Conservation (phyloP, 768 basidiomycete species). For the Peribolospora baueri region DNA sequence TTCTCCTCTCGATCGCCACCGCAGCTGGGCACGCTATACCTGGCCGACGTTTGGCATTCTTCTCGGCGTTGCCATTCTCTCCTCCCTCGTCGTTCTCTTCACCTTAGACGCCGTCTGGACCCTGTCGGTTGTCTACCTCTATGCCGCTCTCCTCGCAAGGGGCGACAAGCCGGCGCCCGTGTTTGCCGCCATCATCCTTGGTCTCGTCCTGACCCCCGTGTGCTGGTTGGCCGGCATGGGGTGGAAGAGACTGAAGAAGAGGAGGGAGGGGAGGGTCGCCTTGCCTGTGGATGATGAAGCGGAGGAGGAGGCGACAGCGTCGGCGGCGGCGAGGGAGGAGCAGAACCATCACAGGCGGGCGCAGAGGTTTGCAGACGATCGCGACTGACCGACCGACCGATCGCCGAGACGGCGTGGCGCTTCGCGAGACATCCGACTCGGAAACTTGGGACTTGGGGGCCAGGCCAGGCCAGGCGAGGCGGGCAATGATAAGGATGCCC, state of each 20-base stretch:
- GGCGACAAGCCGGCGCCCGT: slow-evolving; percentile 18
- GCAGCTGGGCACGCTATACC: too few relatives aligned
- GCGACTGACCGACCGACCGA: too few relatives aligned
- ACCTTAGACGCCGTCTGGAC: slow-evolving; percentile 11
- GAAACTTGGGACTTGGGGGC: too few relatives aligned
- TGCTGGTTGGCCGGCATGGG: slow-evolving; percentile 18
- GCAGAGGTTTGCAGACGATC: too few relatives aligned
- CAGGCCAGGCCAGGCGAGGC: too few relatives aligned
- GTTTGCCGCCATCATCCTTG: slow-evolving; percentile 19
- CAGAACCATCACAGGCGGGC: too few relatives aligned
- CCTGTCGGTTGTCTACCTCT: slow-evolving; percentile 9
- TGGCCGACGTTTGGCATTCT: slow-evolving; percentile 1
- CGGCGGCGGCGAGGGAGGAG: too few relatives aligned
- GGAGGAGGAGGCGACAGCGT: slow-evolving; percentile 1
- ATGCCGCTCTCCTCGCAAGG: slow-evolving; percentile 16
- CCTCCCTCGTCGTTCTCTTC: slow-evolving; percentile 16
- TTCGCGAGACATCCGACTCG: too few relatives aligned
- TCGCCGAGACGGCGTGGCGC: too few relatives aligned
- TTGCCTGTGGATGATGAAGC: slow-evolving; percentile 19
- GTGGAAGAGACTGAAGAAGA: slow-evolving; percentile 16
- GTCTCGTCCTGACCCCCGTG: slow-evolving; percentile 20
- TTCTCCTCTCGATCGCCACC: too few relatives aligned
- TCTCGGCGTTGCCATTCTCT: slow-evolving; percentile 9
- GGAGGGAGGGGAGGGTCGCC: slow-evolving; percentile 19
- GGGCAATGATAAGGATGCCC: too few relatives aligned